These are phyloP conservation scores for Schizophyllum commune DNA, from an alignment of 1,284 basidiomycete genomes.

Conservation along the genomic window DNA sequence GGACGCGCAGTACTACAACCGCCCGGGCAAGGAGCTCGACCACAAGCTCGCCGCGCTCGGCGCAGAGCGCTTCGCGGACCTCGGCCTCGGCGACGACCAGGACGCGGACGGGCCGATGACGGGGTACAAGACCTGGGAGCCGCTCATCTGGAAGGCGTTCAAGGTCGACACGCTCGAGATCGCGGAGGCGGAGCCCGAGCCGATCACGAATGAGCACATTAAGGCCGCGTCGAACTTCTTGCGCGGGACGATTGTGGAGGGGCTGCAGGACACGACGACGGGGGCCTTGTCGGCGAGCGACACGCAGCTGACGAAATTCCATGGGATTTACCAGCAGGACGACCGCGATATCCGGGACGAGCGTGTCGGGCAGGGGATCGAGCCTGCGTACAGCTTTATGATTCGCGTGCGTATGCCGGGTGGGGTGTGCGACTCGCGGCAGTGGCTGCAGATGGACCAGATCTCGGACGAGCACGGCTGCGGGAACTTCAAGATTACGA, in stretches of 20 bases:
- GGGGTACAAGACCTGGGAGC: conserved; percentile 95
- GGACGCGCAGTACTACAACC: conserved; percentile 98
- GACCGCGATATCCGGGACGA: conserved; percentile 98
- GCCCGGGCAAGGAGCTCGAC: conserved; percentile 90
- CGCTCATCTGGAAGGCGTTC: conserved; percentile 87
- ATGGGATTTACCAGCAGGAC: conserved; percentile 96
- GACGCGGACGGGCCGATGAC: conserved; percentile 96
- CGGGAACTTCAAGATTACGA: conserved; percentile 96
- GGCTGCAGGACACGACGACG: conserved; percentile 80
- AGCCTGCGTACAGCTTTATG: conserved; percentile 98
- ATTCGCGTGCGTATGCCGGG: conserved; percentile 95
- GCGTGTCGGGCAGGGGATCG: conserved; percentile 85
- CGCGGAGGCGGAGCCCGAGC: conserved; percentile 88
- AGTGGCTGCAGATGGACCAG: conserved; percentile 95
- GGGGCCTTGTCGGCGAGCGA: conserved; percentile 89
- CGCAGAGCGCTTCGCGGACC: conserved; percentile 58
- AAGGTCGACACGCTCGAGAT: conserved; percentile 91
- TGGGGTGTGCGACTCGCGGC: conserved; percentile 85
- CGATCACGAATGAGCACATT: conserved; percentile 99
- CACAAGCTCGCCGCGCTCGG: conserved; percentile 71
- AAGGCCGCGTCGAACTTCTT: conserved; percentile 70
- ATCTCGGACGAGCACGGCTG: conserved; percentile 95
- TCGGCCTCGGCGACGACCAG: conserved; percentile 95
- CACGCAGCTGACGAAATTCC: conserved; percentile 97
- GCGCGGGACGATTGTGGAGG: conserved; percentile 92